Conservation (phyloP, 345 rosid species). For the Euphorbia pulcherrima region DNA sequence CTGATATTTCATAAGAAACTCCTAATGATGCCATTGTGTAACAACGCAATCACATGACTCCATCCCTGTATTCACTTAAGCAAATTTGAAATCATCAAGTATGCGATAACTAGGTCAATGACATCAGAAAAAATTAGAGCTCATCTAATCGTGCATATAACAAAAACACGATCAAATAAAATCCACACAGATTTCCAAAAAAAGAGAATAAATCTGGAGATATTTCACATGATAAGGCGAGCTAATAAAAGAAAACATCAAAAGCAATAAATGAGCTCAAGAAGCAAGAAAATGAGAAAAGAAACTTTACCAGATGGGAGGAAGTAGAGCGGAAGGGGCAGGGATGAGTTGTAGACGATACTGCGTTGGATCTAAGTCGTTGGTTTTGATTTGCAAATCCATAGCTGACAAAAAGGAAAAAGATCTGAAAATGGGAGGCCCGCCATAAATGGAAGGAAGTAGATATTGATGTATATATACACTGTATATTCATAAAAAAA, state of each 20-base stretch:
- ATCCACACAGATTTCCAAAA: neutral
- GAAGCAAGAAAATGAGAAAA: neutral
- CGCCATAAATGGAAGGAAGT: too few relatives aligned
- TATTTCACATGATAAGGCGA: neutral
- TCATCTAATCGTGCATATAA: neutral
- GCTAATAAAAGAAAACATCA: neutral
- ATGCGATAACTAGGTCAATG: neutral
- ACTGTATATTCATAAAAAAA: too few relatives aligned
- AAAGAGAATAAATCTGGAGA: neutral
- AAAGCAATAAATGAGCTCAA: neutral
- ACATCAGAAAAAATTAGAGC: neutral
- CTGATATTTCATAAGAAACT: conserved; percentile 77
- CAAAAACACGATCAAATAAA: neutral
- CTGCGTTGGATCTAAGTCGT: too few relatives aligned
- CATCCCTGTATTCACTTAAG: conserved; percentile 27
- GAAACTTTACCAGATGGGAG: too few relatives aligned
- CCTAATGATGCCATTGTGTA: conserved; percentile 64
- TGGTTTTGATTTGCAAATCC: too few relatives aligned
- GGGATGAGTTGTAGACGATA: too few relatives aligned
- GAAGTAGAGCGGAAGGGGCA: too few relatives aligned
- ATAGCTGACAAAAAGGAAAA: too few relatives aligned
- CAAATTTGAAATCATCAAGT: conserved; percentile 23
- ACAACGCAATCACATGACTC: conserved; percentile 85
- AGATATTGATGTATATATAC: too few relatives aligned
- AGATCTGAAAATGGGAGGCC: too few relatives aligned